Percentiles rank a stretch among this genome's conserved stretches.
Evolutionary conservation across 805 yeast species (phyloP).

Genomic region (Yarrowia yakushimensis): DNA sequence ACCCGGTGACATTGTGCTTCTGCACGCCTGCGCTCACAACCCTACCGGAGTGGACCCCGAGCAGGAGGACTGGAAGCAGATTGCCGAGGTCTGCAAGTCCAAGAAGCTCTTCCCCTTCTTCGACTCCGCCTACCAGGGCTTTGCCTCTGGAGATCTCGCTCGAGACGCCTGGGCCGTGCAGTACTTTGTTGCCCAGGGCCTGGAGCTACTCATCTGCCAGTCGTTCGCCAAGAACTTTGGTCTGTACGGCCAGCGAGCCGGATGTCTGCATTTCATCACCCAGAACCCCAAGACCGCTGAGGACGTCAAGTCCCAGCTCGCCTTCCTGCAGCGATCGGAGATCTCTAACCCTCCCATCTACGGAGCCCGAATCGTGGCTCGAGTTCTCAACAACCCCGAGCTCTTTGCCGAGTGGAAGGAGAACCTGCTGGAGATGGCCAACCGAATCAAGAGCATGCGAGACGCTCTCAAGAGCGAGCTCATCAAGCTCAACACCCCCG

Average conservation of each 20-base stretch:
- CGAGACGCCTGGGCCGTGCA: slow-evolving; percentile 62
- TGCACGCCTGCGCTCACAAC: slow-evolving; percentile 96
- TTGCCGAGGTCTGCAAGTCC: slow-evolving; percentile 57
- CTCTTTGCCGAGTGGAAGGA: slow-evolving; percentile 71
- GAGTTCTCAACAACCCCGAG: slow-evolving; percentile 58
- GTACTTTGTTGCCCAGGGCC: slow-evolving; percentile 43
- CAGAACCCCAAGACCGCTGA: slow-evolving; percentile 47
- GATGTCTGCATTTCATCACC: slow-evolving; percentile 64
- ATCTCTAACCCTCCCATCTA: slow-evolving; percentile 94
- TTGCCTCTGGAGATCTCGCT: slow-evolving; percentile 78
- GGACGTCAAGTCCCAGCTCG: slow-evolving; percentile 71
- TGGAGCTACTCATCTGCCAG: slow-evolving; percentile 61
- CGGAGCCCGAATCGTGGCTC: slow-evolving; percentile 85
- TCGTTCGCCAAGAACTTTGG: slow-evolving; percentile 96
- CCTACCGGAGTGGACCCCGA: slow-evolving; percentile 96
- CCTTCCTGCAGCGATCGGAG: slow-evolving; percentile 77
- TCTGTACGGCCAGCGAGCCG: slow-evolving; percentile 91
- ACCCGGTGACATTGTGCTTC: slow-evolving; percentile 60
- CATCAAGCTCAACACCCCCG: slow-evolving; percentile 50
- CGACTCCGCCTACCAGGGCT: slow-evolving; percentile 95
- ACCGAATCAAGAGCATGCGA: slow-evolving; percentile 74
- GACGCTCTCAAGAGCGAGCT: slow-evolving; percentile 57
- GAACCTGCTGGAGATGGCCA: slow-evolving; percentile 76
- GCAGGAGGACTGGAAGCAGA: slow-evolving; percentile 71
- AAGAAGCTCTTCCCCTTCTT: slow-evolving; percentile 72